phyloP scores from a whole-genome alignment of 441 rosid genomes.

The Populus hybrid region DNA sequence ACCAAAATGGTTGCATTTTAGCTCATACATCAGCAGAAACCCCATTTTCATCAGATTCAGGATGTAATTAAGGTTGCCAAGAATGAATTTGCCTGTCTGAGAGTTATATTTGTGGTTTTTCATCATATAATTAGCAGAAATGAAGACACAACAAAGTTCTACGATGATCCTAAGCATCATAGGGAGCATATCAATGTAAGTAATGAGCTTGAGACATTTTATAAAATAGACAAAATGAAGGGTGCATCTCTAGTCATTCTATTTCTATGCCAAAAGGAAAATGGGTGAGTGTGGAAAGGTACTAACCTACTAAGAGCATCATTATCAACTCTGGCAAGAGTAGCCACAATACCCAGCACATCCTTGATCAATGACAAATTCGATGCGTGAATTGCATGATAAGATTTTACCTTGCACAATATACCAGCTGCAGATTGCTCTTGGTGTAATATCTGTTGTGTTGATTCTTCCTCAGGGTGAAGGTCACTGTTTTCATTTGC shows the following conservation, averaged over 20 bases:
- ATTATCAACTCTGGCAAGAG: slow-evolving; percentile 58
- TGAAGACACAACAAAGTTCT: neutral
- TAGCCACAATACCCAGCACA: slow-evolving; percentile 60
- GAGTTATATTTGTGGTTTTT: neutral
- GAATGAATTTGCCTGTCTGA: neutral
- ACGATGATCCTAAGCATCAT: neutral
- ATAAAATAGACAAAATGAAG: neutral
- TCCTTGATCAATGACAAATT: slow-evolving; percentile 36
- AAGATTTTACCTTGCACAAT: slow-evolving; percentile 40
- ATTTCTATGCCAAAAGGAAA: neutral
- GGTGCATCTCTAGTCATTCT: neutral
- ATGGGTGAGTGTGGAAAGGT: neutral
- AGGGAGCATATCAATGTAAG: neutral
- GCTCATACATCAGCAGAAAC: neutral
- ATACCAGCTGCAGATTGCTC: slow-evolving; percentile 43
- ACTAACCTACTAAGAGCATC: slow-evolving; percentile 64
- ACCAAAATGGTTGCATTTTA: neutral
- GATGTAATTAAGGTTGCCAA: neutral
- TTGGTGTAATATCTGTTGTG: slow-evolving; percentile 12
- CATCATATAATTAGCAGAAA: neutral
- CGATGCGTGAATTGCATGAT: slow-evolving; percentile 34
- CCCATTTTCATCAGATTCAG: neutral
- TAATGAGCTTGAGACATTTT: neutral
- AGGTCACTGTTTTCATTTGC: slow-evolving; percentile 24
- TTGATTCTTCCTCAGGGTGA: slow-evolving; percentile 45